Conservation (phyloP, 1,284 basidiomycete species). For the Moesziomyces globuligerus region DNA sequence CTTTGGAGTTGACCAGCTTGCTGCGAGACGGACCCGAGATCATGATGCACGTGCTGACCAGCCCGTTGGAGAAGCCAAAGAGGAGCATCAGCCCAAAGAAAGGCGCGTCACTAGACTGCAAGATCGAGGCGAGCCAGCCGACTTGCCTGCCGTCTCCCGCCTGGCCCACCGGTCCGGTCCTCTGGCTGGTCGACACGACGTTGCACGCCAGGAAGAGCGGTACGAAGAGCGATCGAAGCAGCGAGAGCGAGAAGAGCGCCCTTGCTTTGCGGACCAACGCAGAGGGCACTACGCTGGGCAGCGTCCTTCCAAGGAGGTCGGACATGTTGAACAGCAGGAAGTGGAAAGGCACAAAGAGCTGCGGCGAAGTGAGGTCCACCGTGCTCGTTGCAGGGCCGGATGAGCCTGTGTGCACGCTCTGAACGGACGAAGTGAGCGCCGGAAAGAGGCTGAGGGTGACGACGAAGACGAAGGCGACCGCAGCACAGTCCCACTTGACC, state of each 20-base stretch:
- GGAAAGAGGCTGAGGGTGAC: constrained; percentile 59
- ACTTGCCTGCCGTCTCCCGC: background rate
- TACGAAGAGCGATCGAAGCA: constrained; percentile 46
- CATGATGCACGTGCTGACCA: constrained; percentile 56
- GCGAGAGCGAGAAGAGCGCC: constrained; percentile 27
- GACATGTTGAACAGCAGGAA: constrained; percentile 59
- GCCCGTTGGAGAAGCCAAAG: constrained; percentile 56
- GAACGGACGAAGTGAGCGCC: constrained; percentile 54
- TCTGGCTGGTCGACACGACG: constrained; percentile 35
- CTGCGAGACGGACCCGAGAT: constrained; percentile 47
- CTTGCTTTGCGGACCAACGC: constrained; percentile 24
- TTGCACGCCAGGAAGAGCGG: constrained; percentile 57
- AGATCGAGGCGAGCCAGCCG: constrained; percentile 17
- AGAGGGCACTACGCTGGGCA: constrained; percentile 46
- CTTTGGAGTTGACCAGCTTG: constrained; percentile 39
- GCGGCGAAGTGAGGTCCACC: constrained; percentile 45
- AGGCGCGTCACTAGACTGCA: constrained; percentile 47
- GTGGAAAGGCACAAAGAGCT: constrained; percentile 60
- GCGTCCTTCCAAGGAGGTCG: constrained; percentile 52
- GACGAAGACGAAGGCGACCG: constrained; percentile 43
- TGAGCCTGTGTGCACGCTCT: constrained; percentile 41
- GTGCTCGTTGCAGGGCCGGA: constrained; percentile 5
- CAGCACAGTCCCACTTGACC: constrained; percentile 44
- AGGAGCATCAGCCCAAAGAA: constrained; percentile 56
- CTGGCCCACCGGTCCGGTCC: constrained; percentile 26